phyloP scores from a whole-genome alignment of 2,329 filamentous ascomycete species.

The Hypomyces perniciosus region DNA sequence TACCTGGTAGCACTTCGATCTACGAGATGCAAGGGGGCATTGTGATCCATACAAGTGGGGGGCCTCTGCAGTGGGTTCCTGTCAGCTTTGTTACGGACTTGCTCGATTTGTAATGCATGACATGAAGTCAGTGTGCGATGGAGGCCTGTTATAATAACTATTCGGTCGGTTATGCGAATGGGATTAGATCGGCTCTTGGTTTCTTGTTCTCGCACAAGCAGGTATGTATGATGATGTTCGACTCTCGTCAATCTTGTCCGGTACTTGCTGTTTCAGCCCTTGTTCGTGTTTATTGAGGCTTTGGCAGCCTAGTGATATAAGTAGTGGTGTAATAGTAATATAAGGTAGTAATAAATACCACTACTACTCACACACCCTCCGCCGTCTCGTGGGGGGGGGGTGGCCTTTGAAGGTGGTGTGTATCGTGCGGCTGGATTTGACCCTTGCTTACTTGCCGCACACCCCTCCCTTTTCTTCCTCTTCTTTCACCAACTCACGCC shows the following conservation, averaged over 20 bases:
- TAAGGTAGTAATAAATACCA: constrained; percentile 2
- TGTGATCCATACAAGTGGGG: not conserved
- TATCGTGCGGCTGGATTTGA: constrained; percentile 11
- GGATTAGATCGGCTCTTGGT: not conserved
- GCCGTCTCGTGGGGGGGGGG: not conserved
- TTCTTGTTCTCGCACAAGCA: not conserved
- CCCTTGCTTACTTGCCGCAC: constrained; percentile 5
- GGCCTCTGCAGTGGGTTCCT: constrained; percentile 3
- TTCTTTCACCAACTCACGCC: too few relatives aligned
- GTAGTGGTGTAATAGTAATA: not conserved
- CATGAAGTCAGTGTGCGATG: not conserved
- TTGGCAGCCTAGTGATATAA: not conserved
- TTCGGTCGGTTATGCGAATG: not conserved
- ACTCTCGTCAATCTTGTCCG: constrained; percentile 6
- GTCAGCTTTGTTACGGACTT: not conserved
- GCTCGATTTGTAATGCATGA: constrained; percentile 10
- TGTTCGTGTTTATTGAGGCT: not conserved
- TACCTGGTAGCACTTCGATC: not conserved
- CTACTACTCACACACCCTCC: too few relatives aligned
- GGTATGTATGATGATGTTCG: constrained; percentile 2
- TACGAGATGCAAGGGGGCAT: constrained; percentile 8
- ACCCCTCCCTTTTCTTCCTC: not conserved
- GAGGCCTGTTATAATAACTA: too few relatives aligned
- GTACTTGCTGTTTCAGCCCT: constrained; percentile 7
- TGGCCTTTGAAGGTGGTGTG: constrained; percentile 1